Conservation (phyloP, 495 filamentous ascomycete species). For the Aspergillus cristatus region DNA sequence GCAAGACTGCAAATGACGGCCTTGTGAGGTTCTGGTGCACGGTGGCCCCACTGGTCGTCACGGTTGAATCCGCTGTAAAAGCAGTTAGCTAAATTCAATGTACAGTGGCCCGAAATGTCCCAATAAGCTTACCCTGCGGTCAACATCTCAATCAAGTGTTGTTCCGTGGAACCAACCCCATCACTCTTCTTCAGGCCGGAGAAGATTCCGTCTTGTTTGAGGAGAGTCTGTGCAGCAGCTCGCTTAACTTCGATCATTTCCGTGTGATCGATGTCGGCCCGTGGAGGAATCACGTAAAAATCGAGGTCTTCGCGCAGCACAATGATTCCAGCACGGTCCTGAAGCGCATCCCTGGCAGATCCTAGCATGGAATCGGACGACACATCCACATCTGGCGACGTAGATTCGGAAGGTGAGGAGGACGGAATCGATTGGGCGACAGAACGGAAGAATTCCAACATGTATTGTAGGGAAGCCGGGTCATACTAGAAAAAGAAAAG, state of each 20-base stretch:
- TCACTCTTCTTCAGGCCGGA: slow-evolving; percentile 90
- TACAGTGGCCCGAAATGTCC: too few species aligned
- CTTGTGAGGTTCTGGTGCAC: slow-evolving; percentile 92
- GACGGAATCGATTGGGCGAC: slow-evolving; percentile 90
- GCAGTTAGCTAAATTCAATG: slow-evolving; percentile 9
- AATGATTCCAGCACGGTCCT: slow-evolving; percentile 92
- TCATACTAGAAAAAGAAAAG: slow-evolving; percentile 68
- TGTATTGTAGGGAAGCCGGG: slow-evolving; percentile 90
- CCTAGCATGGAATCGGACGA: slow-evolving; percentile 59
- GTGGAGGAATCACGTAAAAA: slow-evolving; percentile 94
- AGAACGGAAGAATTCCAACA: slow-evolving; percentile 97
- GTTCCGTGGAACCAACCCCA: slow-evolving; percentile 91
- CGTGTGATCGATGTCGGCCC: slow-evolving; percentile 67
- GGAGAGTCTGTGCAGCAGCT: slow-evolving; percentile 74
- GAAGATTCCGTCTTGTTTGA: slow-evolving; percentile 93
- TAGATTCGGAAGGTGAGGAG: slow-evolving; percentile 50
- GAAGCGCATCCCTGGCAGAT: slow-evolving; percentile 66
- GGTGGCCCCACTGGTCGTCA: slow-evolving; percentile 91
- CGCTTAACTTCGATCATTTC: slow-evolving; percentile 98
- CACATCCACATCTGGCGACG: slow-evolving; percentile 53
- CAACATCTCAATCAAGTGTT: slow-evolving; percentile 98
- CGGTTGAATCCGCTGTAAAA: slow-evolving; percentile 79
- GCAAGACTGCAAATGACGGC: slow-evolving; percentile 96
- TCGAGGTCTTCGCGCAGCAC: slow-evolving; percentile 94
- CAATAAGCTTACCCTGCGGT: slow-evolving; percentile 72